Evolutionary conservation across 805 yeast species (phyloP), one percentile per base, ranked within the genome.

Genomic region (Metschnikowia kofuensis): DNA sequence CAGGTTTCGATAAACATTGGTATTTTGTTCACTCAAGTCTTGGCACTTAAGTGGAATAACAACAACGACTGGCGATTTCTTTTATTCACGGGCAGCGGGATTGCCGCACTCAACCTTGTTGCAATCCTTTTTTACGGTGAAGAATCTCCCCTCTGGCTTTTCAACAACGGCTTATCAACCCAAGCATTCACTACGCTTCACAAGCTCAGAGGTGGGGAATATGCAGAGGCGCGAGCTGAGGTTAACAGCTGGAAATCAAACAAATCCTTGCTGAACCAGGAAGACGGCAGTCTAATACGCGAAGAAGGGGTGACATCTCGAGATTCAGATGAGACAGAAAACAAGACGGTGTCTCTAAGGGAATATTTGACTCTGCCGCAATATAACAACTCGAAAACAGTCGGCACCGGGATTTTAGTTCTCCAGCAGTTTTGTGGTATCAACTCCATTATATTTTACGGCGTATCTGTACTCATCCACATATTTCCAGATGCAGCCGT

Each of bases 351-450:
- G 6, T 51, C 67, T 12, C 57, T 73, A 36, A 57, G 51, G 29
- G 61, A 60, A 10, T 90, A 88, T 62, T 54, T 86, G 39, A 71
- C 73, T 0, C 68, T 75, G 14, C 68, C 79, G 0, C 74, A 66
- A 39, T 89, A 79, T 66, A 64, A 69, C 32, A 79, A 78, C 45
- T 83, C 94, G 5, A 73, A 84, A 42, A 59, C 78, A 15, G 85
- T 84, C 0, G 87, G 90, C 9, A 80, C 90, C 0, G 80, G 85
- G 2, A 76, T 89, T 14, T 79, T 91, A 74, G 70, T 84, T 16
- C 85, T 91, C 14, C 99, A 94, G 69, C 99, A 94, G 65, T 80
- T 92, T 49, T 83, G 89, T 58, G 99, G 99, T 32, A 88, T 94
- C 63, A 94, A 94, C 65, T 83, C 96, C 1, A 89, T 94, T 51